Evolutionary conservation across 2,329 filamentous ascomycete species (phyloP).

Genomic region (Magnaporthiopsis rhizophila): DNA sequence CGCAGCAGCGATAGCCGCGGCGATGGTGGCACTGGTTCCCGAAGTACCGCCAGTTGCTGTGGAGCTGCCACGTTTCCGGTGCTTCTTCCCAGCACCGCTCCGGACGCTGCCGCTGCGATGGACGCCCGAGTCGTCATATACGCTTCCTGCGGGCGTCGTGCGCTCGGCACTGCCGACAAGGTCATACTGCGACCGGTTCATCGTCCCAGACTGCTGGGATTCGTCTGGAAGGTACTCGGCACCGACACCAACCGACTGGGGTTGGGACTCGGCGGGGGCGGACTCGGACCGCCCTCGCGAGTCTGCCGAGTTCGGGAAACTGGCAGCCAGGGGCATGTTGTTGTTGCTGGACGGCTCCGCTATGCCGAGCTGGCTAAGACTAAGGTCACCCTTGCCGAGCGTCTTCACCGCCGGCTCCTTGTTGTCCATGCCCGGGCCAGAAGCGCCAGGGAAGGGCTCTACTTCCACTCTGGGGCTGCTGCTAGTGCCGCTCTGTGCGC

Average conservation of each 20-base stretch:
- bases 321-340: slow-evolving; percentile 49
- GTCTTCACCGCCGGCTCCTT: slow-evolving; percentile 80
- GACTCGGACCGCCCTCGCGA: slow-evolving; percentile 47
- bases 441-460: slow-evolving; percentile 32
- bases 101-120: slow-evolving; percentile 60
- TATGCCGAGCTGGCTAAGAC: slow-evolving; percentile 81
- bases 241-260: slow-evolving; percentile 16
- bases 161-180: slow-evolving; percentile 44
- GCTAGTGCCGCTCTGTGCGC: not conserved
- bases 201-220: slow-evolving; percentile 5
- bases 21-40: slow-evolving; percentile 49
- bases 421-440: slow-evolving; percentile 36
- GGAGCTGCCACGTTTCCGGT: slow-evolving; percentile 78
- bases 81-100: slow-evolving; percentile 49
- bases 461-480: slow-evolving; percentile 31
- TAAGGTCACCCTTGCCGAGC: slow-evolving; percentile 80
- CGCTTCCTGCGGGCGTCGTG: slow-evolving; percentile 57
- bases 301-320: slow-evolving; percentile 41
- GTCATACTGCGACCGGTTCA: not conserved
- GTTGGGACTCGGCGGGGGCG: slow-evolving; percentile 42
- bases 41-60: slow-evolving; percentile 49
- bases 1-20: slow-evolving; percentile 63
- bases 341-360: slow-evolving; percentile 45
- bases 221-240: slow-evolving; percentile 29
- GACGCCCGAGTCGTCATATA: slow-evolving; percentile 52